Percentiles rank a stretch among this genome's conserved stretches.
These are phyloP conservation scores for Prunus mongolica DNA, from an alignment of 306 rosid genomes.

Conservation along the genomic window DNA sequence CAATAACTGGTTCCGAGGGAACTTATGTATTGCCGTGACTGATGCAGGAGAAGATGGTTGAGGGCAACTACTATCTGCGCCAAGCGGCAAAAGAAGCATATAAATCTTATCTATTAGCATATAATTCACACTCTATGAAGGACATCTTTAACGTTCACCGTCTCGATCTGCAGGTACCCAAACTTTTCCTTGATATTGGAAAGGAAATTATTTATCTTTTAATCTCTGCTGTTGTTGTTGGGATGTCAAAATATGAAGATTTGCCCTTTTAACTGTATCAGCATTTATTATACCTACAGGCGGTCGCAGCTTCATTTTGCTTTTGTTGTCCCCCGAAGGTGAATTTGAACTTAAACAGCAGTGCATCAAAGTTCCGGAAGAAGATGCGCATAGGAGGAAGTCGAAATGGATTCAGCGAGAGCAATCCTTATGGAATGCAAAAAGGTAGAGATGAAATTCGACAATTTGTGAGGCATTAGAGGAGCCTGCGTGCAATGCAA, in stretches of 20 bases:
- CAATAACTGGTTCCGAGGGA: neutral
- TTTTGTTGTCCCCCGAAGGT: constrained; percentile 84
- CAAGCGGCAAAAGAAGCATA: constrained; percentile 82
- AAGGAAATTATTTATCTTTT: too few species aligned
- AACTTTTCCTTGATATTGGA: neutral
- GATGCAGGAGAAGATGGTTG: constrained; percentile 82
- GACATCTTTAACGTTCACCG: constrained; percentile 86
- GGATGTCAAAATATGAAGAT: too few species aligned
- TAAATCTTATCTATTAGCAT: constrained; percentile 72
- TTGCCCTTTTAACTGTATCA: too few species aligned
- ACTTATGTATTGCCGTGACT: neutral
- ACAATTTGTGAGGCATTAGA: constrained; percentile 39
- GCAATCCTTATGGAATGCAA: constrained; percentile 64
- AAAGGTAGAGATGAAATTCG: constrained; percentile 17
- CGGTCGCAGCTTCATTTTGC: constrained; percentile 77
- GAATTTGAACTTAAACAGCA: constrained; percentile 70
- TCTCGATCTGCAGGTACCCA: constrained; percentile 73
- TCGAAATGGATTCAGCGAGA: constrained; percentile 55
- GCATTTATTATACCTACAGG: constrained; percentile 34
- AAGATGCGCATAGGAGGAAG: constrained; percentile 49
- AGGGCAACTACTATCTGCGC: constrained; percentile 63
- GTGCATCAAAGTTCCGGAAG: constrained; percentile 71
- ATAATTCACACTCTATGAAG: constrained; percentile 90
- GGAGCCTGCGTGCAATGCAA: neutral
- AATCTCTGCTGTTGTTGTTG: neutral